phyloP scores from a whole-genome alignment of 768 basidiomycete species.

The Suillus brevipes region DNA sequence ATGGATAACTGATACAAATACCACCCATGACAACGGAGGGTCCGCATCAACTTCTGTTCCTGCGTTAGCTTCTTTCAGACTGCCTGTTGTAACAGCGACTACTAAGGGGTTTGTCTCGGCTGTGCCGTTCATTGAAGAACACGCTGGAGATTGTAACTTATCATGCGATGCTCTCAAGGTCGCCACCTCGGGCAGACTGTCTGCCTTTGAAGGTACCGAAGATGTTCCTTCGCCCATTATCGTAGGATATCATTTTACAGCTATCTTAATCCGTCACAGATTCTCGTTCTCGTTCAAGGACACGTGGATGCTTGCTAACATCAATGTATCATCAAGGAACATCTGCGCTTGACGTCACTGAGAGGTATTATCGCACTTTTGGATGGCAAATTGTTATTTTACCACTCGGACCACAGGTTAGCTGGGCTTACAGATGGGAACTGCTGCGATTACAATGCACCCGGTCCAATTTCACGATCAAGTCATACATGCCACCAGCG shows the following conservation, averaged over 20 bases:
- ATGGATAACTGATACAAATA: neutral
- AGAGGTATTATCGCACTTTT: neutral
- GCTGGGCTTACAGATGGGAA: neutral
- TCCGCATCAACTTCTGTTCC: neutral
- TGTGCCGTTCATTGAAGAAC: neutral
- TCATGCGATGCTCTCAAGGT: neutral
- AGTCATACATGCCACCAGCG: conserved; percentile 20
- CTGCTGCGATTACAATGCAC: neutral
- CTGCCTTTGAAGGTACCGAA: neutral
- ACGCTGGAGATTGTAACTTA: neutral
- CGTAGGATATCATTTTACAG: neutral
- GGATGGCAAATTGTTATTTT: neutral
- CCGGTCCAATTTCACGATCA: conserved; percentile 49
- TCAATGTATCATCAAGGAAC: neutral
- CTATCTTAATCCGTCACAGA: neutral
- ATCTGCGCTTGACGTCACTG: neutral
- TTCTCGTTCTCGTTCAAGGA: neutral
- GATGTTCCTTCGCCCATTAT: neutral
- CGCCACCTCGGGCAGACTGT: neutral
- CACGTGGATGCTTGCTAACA: neutral
- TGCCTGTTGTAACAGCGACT: neutral
- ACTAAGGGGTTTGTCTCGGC: neutral
- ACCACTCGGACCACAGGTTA: neutral
- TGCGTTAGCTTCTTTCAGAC: neutral
- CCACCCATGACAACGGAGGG: neutral